These are phyloP conservation scores for Trypanosoma brucei DNA, from an alignment of 208 protist species.

Conservation along the genomic window DNA sequence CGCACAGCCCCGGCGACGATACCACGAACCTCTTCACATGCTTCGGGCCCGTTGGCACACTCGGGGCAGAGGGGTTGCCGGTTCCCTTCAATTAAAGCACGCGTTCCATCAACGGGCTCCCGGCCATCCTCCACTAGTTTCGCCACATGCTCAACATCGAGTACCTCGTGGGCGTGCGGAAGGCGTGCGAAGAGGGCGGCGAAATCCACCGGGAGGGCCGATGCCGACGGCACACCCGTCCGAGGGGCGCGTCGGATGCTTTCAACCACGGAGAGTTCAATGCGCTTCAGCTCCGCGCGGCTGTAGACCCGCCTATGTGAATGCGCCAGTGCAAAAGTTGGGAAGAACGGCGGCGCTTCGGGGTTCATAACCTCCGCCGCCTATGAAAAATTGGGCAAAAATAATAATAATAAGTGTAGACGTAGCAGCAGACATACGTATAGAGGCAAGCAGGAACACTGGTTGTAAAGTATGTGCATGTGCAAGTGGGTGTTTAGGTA, in stretches of 20 bases:
- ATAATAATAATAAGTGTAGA: neutral
- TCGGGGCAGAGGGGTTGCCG: neutral
- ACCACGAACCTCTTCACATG: slow-evolving; percentile 29
- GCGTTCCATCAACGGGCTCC: neutral
- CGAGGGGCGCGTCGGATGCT: slow-evolving; percentile 7
- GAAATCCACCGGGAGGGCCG: slow-evolving; percentile 10
- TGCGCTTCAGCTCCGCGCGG: slow-evolving; percentile 9
- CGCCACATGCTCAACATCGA: slow-evolving; percentile 15
- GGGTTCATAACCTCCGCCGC: slow-evolving; percentile 18
- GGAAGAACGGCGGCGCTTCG: slow-evolving; percentile 20
- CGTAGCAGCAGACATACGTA: neutral
- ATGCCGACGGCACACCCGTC: neutral
- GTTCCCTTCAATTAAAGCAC: neutral
- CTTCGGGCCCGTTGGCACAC: slow-evolving; percentile 27
- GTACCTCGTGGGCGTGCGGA: slow-evolving; percentile 17
- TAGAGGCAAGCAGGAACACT: neutral
- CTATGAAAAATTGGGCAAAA: slow-evolving; percentile 4
- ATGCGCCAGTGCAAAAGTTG: slow-evolving; percentile 13
- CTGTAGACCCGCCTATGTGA: slow-evolving; percentile 10
- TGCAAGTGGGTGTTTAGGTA: neutral
- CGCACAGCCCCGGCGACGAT: slow-evolving; percentile 30
- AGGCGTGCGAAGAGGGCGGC: slow-evolving; percentile 8
- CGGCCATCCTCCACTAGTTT: slow-evolving; percentile 8
- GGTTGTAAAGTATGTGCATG: neutral
- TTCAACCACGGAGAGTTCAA: slow-evolving; percentile 10